phyloP scores from a whole-genome alignment of 176 grass and related monocot species.

The Carex cristatella region DNA sequence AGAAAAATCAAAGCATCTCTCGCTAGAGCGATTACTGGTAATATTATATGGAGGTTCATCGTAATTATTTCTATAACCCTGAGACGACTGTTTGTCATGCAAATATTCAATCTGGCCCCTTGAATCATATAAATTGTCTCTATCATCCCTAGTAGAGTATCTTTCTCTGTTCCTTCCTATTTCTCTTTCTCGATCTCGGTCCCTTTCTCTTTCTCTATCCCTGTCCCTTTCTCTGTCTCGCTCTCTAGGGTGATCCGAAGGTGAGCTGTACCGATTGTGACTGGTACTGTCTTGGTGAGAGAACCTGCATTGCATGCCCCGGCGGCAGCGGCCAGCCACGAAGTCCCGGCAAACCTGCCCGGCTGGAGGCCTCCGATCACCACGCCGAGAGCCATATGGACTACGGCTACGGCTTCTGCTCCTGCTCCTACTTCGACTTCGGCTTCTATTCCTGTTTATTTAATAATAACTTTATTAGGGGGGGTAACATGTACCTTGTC shows the following conservation, averaged over 20 bases:
- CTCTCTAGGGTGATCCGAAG: slow-evolving; percentile 20
- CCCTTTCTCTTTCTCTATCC: slow-evolving; percentile 3
- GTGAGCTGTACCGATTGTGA: slow-evolving; percentile 1
- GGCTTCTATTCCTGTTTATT: slow-evolving; percentile 41
- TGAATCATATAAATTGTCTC: slow-evolving; percentile 35
- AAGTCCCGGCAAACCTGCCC: slow-evolving; percentile 79
- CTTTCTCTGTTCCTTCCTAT: slow-evolving; percentile 38
- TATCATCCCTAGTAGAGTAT: slow-evolving; percentile 41
- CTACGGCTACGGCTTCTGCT: slow-evolving; percentile 69
- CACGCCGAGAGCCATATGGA: slow-evolving; percentile 53
- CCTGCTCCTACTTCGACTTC: slow-evolving; percentile 38
- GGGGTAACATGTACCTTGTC: background rate
- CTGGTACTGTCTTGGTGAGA: slow-evolving; percentile 58
- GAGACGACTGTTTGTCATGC: slow-evolving; percentile 36
- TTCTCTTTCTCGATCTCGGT: slow-evolving; percentile 16
- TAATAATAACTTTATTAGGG: background rate
- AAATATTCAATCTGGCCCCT: slow-evolving; percentile 57
- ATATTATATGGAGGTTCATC: slow-evolving; percentile 56
- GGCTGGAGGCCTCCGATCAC: slow-evolving; percentile 29
- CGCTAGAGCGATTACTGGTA: slow-evolving; percentile 39
- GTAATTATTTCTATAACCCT: slow-evolving; percentile 40
- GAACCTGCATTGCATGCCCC: slow-evolving; percentile 73
- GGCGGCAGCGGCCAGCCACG: slow-evolving; percentile 65
- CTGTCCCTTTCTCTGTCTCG: background rate
- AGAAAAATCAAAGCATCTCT: slow-evolving; percentile 77